phyloP scores from a whole-genome alignment of 2,329 filamentous ascomycete genomes.

The Nigrospora oryzae region DNA sequence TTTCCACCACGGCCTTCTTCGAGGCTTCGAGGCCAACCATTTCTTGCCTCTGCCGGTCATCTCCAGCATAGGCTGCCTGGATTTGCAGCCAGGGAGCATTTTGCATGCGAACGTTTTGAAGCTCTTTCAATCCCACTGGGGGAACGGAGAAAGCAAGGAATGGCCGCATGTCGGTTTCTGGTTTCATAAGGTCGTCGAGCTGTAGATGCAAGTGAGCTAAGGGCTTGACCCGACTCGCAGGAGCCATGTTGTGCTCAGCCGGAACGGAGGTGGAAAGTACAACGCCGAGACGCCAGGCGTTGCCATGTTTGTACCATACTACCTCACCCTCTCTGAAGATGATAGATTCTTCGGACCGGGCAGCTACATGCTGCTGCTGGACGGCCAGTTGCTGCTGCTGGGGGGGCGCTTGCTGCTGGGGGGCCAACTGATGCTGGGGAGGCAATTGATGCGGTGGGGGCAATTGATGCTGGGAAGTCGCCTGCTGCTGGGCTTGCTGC shows the following conservation, averaged over 20 bases:
- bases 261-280: conserved; percentile 13
- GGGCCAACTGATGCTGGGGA: too few species aligned
- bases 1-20: conserved; percentile 39
- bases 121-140: conserved; percentile 22
- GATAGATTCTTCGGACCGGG: conserved; percentile 13
- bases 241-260: too few species aligned
- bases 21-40: conserved; percentile 38
- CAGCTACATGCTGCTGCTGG: conserved; percentile 10
- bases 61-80: conserved; percentile 19
- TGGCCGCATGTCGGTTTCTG: conserved; percentile 33
- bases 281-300: conserved; percentile 39
- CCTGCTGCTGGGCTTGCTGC: too few species aligned
- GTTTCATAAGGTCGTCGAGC: conserved; percentile 28
- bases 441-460: too few species aligned
- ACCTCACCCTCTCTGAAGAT: conserved; percentile 40
- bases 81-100: conserved; percentile 32
- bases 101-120: conserved; percentile 30
- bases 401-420: neutral
- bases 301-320: conserved; percentile 39
- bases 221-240: conserved; percentile 7
- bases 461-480: too few species aligned
- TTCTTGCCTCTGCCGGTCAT: conserved; percentile 29
- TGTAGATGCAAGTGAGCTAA: conserved; percentile 26
- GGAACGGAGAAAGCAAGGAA: conserved; percentile 45
- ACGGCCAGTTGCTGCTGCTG: too few species aligned